Evolutionary conservation across 345 rosid genomes (phyloP).

Genomic region (Isatis tinctoria): DNA sequence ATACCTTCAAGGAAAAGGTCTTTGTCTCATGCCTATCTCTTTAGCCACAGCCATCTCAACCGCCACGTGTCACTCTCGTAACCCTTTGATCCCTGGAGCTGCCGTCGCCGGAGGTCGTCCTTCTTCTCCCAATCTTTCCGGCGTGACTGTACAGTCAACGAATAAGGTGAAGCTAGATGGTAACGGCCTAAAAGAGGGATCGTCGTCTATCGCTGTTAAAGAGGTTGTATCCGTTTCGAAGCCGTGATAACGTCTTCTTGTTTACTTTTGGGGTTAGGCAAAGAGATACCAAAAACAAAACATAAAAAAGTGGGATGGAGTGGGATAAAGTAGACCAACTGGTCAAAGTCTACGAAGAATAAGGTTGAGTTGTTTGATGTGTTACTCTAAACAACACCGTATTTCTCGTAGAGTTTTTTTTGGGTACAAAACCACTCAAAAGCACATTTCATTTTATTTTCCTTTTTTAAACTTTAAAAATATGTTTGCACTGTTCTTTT

Average conservation of each 20-base stretch:
- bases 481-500: too few relatives aligned
- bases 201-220: constrained; percentile 36
- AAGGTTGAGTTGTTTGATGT: constrained; percentile 16
- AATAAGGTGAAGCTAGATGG: constrained; percentile 14
- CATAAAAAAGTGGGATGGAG: constrained; percentile 5
- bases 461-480: too few relatives aligned
- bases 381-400: constrained; percentile 35
- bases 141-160: constrained; percentile 70
- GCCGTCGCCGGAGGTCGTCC: constrained; percentile 40
- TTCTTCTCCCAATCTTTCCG: constrained; percentile 70
- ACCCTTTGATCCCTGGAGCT: constrained; percentile 35
- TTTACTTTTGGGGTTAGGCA: constrained; percentile 19
- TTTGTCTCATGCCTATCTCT: constrained; percentile 95
- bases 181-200: constrained; percentile 24
- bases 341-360: constrained; percentile 37
- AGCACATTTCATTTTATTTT: neutral
- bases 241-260: constrained; percentile 16
- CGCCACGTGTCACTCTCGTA: constrained; percentile 56
- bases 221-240: constrained; percentile 30
- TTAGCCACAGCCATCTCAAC: constrained; percentile 91
- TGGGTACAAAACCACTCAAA: constrained; percentile 7
- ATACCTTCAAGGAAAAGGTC: constrained; percentile 93
- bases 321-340: constrained; percentile 9
- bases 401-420: constrained; percentile 36
- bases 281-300: constrained; percentile 21